phyloP scores from a whole-genome alignment of 2,329 filamentous ascomycete species.

The Penicillium oxalicum region DNA sequence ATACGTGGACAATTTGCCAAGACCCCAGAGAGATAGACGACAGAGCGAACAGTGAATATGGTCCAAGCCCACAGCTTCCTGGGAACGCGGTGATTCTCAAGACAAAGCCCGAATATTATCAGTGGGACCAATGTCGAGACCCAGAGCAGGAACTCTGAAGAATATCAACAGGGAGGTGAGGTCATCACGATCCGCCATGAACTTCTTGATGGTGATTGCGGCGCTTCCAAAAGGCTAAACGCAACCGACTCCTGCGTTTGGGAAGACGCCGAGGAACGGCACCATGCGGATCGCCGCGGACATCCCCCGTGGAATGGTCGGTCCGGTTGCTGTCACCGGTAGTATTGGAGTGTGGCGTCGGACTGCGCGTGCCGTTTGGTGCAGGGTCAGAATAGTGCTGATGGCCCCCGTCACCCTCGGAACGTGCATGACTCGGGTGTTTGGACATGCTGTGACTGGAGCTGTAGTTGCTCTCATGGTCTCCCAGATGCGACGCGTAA shows the following conservation, averaged over 20 bases:
- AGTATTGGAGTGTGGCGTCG: conserved; percentile 24
- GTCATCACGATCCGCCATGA: conserved; percentile 28
- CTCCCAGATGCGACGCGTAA: conserved; percentile 16
- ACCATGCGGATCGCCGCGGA: conserved; percentile 16
- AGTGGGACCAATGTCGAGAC: too few species aligned
- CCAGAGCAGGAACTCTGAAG: too few species aligned
- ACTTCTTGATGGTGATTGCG: conserved; percentile 29
- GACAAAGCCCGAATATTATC: too few species aligned
- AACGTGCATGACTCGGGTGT: conserved; percentile 8
- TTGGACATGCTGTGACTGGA: conserved; percentile 20
- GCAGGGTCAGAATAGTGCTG: conserved; percentile 20
- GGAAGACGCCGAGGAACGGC: conserved; percentile 26
- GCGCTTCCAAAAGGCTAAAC: conserved; percentile 40
- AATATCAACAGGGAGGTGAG: not conserved
- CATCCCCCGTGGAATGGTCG: conserved; percentile 13
- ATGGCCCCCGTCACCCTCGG: conserved; percentile 18
- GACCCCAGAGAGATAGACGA: too few species aligned
- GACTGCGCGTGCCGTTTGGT: conserved; percentile 22
- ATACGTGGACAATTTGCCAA: too few species aligned
- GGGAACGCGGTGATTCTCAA: too few species aligned
- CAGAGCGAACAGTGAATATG: too few species aligned
- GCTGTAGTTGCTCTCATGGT: conserved; percentile 20
- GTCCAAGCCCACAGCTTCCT: too few species aligned
- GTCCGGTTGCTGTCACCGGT: conserved; percentile 25
- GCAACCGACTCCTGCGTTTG: conserved; percentile 35